These are phyloP conservation scores for Phanerochaete sordida DNA, from an alignment of 768 basidiomycete species.

Conservation along the genomic window DNA sequence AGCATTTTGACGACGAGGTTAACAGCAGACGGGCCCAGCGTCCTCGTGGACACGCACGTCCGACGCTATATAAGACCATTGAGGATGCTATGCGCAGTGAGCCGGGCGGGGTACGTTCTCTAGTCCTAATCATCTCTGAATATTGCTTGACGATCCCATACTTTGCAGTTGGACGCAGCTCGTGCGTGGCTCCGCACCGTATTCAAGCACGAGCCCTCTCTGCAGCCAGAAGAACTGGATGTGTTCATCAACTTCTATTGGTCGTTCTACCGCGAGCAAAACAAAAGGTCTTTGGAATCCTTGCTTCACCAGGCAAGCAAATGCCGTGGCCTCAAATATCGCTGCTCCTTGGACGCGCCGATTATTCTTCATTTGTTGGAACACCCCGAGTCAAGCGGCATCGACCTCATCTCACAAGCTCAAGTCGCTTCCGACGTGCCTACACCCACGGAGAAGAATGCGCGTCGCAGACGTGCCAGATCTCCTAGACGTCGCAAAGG, in stretches of 20 bases:
- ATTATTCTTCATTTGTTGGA: too few species aligned
- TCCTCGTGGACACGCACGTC: neutral
- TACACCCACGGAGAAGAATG: neutral
- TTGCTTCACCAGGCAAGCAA: neutral
- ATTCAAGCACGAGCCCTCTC: neutral
- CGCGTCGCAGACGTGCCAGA: neutral
- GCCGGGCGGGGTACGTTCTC: constrained; percentile 2
- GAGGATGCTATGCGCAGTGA: constrained; percentile 1
- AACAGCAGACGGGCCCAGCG: neutral
- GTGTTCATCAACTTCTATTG: constrained; percentile 28
- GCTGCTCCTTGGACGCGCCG: neutral
- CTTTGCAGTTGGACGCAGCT: constrained; percentile 8
- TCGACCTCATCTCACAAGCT: neutral
- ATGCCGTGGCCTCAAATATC: neutral
- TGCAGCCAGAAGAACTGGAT: neutral
- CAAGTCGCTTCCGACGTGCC: neutral
- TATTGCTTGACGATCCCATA: neutral
- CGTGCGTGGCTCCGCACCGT: constrained; percentile 2
- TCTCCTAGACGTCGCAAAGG: neutral
- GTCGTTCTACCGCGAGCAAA: constrained; percentile 5
- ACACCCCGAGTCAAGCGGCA: too few species aligned
- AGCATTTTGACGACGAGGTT: constrained; percentile 10
- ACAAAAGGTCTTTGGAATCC: neutral
- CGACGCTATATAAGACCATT: neutral
- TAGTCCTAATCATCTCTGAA: too few species aligned